Evolutionary conservation across 1,139 yeast species (phyloP).

Genomic region (Groenewaldozyma auringiensis): DNA sequence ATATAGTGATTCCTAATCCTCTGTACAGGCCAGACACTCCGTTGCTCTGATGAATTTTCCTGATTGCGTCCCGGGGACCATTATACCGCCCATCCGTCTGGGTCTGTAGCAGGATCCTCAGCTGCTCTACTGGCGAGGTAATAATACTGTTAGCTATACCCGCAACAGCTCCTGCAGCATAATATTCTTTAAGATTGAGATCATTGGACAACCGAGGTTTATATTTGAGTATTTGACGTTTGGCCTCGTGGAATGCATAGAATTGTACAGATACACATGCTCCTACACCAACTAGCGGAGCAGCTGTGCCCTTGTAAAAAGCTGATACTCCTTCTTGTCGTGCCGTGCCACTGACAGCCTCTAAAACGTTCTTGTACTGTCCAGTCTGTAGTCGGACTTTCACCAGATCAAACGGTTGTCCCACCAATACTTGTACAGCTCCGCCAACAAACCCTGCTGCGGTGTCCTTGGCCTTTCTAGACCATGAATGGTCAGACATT

Average conservation of each 20-base stretch:
- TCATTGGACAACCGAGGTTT: neutral
- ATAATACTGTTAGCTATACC: constrained; percentile 71
- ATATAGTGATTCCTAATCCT: constrained; percentile 51
- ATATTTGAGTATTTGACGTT: constrained; percentile 42
- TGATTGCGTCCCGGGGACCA: constrained; percentile 45
- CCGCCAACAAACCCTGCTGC: constrained; percentile 43
- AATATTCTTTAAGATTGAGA: constrained; percentile 53
- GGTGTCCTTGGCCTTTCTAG: constrained; percentile 55
- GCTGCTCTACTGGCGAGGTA: constrained; percentile 68
- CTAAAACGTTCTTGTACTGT: constrained; percentile 41
- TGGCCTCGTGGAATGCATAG: constrained; percentile 71
- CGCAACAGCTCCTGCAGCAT: constrained; percentile 66
- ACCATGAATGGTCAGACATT: constrained; percentile 40
- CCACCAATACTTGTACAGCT: constrained; percentile 65
- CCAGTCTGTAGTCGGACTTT: constrained; percentile 60
- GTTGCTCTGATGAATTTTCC: constrained; percentile 38
- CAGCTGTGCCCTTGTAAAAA: constrained; percentile 81
- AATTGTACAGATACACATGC: constrained; percentile 84
- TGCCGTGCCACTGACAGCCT: constrained; percentile 48
- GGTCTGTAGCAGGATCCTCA: constrained; percentile 63
- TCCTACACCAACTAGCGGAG: constrained; percentile 87
- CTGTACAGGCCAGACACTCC: constrained; percentile 56
- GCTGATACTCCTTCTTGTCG: constrained; percentile 64
- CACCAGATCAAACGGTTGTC: constrained; percentile 67
- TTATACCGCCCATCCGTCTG: constrained; percentile 36